Evolutionary conservation across 768 basidiomycete genomes (phyloP), one percentile per base, ranked within the genome.

Genomic region (Tephrocybe sp.): DNA sequence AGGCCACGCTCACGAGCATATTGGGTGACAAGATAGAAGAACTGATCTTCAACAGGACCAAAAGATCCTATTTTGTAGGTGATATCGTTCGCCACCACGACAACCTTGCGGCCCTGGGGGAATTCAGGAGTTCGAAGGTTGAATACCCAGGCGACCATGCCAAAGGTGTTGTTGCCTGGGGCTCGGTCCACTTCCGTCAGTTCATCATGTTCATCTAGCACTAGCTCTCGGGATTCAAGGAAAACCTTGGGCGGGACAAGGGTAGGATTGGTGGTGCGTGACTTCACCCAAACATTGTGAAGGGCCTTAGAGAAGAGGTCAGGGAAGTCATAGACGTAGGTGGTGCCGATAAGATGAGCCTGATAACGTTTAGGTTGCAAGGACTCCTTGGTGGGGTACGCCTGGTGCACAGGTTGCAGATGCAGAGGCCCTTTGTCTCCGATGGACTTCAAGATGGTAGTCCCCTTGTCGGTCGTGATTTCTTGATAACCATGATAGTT

Each of bases 301-400:
- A 98, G 74, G 6, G 95, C 94, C 73, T 98, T 98, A 31, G 94
- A 87, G 78, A 98, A 99, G 55, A 99, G 83, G 61, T 97, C 97
- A 34, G 97, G 97, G 86, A 98, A 99, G 70, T 98, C 97, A 69
- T 98, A 98, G 25, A 90, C 94, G 66, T 98, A 99, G 43, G 97
- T 99, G 24, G 97, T 99, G 45, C 97, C 97, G 58, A 97, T 86
- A 51, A 97, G 82, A 68, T 99, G 97, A 19, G 97, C 97, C 65
- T 98, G 95, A 74, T 98, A 98, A 55, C 97, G 93, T 69, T 97
- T 94, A 34, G 97, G 97, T 65, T 99, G 97, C 40, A 99, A 75
- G 15, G 94, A 97, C 67, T 97, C 95, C 72, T 97, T 99, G 50
- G 95, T 98, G 12, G 95, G 84, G 70, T 98, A 98, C 0, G 91